These are phyloP conservation scores for Pseudozyma sp. DNA, from an alignment of 1,284 basidiomycete species.

Conservation along the genomic window DNA sequence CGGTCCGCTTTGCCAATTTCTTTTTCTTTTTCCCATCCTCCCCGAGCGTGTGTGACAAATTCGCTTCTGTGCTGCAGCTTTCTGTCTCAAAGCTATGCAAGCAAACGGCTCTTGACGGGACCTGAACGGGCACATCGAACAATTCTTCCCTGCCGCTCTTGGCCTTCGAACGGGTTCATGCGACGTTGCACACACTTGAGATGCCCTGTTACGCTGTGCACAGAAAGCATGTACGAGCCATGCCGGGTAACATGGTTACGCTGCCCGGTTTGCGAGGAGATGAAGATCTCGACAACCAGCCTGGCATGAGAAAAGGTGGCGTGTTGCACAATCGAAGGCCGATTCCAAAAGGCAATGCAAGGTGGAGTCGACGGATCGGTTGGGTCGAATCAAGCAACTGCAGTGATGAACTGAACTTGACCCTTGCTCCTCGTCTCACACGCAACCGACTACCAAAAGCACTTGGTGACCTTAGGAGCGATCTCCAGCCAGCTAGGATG, in stretches of 20 bases:
- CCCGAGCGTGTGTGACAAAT: constrained; percentile 21
- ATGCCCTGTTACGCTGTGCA: background rate
- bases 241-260: background rate
- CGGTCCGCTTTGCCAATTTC: background rate
- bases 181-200: too few species aligned
- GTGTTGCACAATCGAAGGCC: too few species aligned
- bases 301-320: background rate
- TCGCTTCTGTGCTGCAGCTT: too few species aligned
- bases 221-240: background rate
- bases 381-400: too few species aligned
- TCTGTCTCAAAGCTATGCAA: too few species aligned
- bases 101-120: background rate
- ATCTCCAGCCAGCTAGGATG: background rate
- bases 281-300: background rate
- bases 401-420: background rate
- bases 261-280: background rate
- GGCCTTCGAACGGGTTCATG: too few species aligned
- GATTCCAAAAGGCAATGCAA: too few species aligned
- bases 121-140: background rate
- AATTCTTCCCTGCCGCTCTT: too few species aligned
- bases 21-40: constrained; percentile 34
- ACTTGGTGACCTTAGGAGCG: too few species aligned
- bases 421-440: too few species aligned
- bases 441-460: too few species aligned
- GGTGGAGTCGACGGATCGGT: too few species aligned